Percentiles rank a stretch among this genome's conserved stretches.
phyloP scores from a whole-genome alignment of 2,329 filamentous ascomycete genomes.

The Aureobasidium sp. region DNA sequence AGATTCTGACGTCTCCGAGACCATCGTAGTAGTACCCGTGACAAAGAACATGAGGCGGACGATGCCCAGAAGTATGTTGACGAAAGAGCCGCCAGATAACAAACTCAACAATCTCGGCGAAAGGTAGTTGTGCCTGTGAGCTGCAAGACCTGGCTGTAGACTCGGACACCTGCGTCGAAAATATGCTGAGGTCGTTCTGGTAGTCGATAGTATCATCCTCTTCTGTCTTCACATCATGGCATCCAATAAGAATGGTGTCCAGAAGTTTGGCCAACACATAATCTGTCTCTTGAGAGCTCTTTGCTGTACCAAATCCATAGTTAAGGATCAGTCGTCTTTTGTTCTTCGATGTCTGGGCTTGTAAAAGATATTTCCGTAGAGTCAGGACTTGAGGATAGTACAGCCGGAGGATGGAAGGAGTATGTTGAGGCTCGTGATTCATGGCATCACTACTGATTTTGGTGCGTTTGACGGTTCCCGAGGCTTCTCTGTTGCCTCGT shows the following conservation, averaged over 20 bases:
- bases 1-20: constrained; percentile 22
- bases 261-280: constrained; percentile 49
- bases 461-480: neutral
- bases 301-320: constrained; percentile 40
- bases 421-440: neutral
- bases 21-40: constrained; percentile 63
- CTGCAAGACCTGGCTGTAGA: constrained; percentile 25
- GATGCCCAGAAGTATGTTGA: constrained; percentile 39
- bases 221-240: constrained; percentile 35
- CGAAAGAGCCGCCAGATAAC: constrained; percentile 68
- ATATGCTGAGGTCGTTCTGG: constrained; percentile 34
- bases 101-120: constrained; percentile 37
- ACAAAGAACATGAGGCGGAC: constrained; percentile 68
- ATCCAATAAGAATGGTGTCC: constrained; percentile 62
- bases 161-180: constrained; percentile 37
- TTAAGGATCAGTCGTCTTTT: constrained; percentile 39
- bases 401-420: constrained; percentile 40
- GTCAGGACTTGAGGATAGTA: constrained; percentile 60
- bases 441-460: neutral
- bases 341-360: constrained; percentile 59
- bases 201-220: constrained; percentile 21
- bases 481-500: neutral
- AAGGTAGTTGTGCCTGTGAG: constrained; percentile 13
- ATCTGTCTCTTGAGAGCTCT: constrained; percentile 28
- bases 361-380: constrained; percentile 63